Conservation (phyloP, 106 monocot genomes). For the Allium sativum region DNA sequence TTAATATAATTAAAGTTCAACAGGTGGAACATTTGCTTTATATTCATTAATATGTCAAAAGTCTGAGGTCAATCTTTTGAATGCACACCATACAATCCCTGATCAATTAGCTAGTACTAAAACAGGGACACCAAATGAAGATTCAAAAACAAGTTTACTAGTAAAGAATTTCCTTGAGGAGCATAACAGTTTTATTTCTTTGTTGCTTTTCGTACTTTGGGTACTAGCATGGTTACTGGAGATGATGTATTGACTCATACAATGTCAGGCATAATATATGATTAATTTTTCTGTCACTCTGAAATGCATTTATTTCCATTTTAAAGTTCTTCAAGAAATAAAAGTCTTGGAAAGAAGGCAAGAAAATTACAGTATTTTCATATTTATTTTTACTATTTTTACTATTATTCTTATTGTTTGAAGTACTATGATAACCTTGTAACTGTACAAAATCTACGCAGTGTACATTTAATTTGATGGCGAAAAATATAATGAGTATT, state of each 20-base stretch:
- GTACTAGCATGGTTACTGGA: conserved; percentile 70
- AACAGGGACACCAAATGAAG: conserved; percentile 8
- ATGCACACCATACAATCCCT: conserved; percentile 6
- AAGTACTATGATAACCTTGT: too few relatives aligned
- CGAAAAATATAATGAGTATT: too few relatives aligned
- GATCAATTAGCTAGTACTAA: conserved; percentile 19
- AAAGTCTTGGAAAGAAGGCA: neutral
- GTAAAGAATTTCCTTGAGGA: conserved; percentile 57
- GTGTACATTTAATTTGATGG: too few relatives aligned
- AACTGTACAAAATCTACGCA: too few relatives aligned
- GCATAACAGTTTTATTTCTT: conserved; percentile 28
- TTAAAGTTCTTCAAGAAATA: too few relatives aligned
- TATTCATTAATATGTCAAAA: conserved; percentile 68
- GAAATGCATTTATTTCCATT: too few relatives aligned
- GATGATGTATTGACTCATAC: conserved; percentile 73
- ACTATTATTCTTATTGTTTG: too few relatives aligned
- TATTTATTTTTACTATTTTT: too few relatives aligned
- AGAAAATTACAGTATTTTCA: too few relatives aligned
- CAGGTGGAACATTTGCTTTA: conserved; percentile 84
- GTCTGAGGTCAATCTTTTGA: conserved; percentile 47
- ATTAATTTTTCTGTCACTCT: too few relatives aligned
- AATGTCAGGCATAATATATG: conserved; percentile 83
- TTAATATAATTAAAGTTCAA: neutral
- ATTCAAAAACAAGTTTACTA: conserved; percentile 33
- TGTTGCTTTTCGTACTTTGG: conserved; percentile 64